These are phyloP conservation scores for Dipteronia dyeriana DNA, from an alignment of 345 rosid genomes.

Conservation along the genomic window DNA sequence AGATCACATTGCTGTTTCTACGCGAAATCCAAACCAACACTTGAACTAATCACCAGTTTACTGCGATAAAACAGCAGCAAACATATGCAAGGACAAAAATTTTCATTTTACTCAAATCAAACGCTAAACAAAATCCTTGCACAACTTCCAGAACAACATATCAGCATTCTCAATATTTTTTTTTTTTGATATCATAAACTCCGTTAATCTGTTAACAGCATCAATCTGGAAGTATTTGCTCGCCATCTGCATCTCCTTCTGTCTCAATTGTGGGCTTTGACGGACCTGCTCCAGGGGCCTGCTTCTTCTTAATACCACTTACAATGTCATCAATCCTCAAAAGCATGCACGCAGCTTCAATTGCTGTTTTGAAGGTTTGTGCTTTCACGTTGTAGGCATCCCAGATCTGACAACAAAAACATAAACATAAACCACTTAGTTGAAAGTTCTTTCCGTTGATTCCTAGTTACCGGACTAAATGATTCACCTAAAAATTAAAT, in stretches of 20 bases:
- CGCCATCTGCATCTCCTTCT: conserved; percentile 88
- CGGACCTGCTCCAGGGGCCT: conserved; percentile 73
- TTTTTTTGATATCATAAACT: no score
- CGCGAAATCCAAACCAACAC: background rate
- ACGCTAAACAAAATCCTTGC: background rate
- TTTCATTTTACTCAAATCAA: background rate
- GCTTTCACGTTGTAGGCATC: conserved; percentile 95
- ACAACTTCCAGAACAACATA: background rate
- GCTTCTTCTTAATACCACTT: conserved; percentile 95
- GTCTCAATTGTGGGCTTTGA: conserved; percentile 83
- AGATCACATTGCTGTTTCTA: background rate
- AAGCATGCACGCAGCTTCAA: conserved; percentile 95
- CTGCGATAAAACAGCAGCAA: background rate
- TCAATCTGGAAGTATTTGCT: conserved; percentile 89
- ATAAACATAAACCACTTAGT: background rate
- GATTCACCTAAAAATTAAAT: background rate
- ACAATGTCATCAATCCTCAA: conserved; percentile 93
- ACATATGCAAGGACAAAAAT: conserved; percentile 10
- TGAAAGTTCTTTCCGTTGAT: background rate
- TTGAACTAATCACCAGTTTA: conserved; percentile 8
- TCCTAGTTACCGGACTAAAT: background rate
- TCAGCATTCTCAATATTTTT: background rate
- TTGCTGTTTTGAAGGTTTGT: conserved; percentile 92
- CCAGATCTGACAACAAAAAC: conserved; percentile 62
- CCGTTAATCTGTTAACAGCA: background rate